Evolutionary conservation across 805 yeast species (phyloP), one percentile per base, ranked within the genome.

Genomic region (Komagataella pseudopastoris): DNA sequence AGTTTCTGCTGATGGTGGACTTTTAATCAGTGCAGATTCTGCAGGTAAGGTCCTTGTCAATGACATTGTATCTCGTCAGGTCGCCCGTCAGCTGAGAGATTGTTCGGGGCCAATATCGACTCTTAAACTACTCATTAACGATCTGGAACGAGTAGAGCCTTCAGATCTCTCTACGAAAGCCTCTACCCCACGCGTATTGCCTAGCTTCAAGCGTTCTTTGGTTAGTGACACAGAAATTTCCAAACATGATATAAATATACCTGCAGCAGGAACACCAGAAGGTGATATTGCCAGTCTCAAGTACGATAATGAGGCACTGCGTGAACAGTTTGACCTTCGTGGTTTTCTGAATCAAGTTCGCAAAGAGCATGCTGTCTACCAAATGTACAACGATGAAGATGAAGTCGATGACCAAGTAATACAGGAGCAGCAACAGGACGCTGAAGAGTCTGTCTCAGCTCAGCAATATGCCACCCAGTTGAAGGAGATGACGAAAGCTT

Each of bases 1-100:
- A 1, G 64, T 86, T 2, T 80, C 89, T 5, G 68, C 85, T 60
- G 97, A 90, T 61, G 96, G 91, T 4, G 78, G 90, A 16, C 63
- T 70, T 44, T 59, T 90, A 5, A 68, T 85, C 2, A 77, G 88
- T 5, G 97, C 96, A 43, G 95, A 87, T 61, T 63, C 74, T 0
- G 60, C 58, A n/a, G 97, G 97, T 1, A 71, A 76, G 24, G 78
- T 87, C 2, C 75, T 76, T 45, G 72, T 82, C 1, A 75, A 83
- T 58, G 97, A 91, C 63, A 71, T 82, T 5, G 76, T 72, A 14
- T 80, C 91, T 0, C 81, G 77, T 59, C 93, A 85, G 64, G 78
- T 81, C 16, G 69, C 78, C 23, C 81, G 78, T 60, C 39, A 30
- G 5, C 39, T 30, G 18, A 44, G 24, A 20, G 39, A 49, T 44